Percentiles rank a stretch among this genome's conserved stretches.
Evolutionary conservation across 306 rosid genomes (phyloP).

Genomic region (Rubus idaeus): DNA sequence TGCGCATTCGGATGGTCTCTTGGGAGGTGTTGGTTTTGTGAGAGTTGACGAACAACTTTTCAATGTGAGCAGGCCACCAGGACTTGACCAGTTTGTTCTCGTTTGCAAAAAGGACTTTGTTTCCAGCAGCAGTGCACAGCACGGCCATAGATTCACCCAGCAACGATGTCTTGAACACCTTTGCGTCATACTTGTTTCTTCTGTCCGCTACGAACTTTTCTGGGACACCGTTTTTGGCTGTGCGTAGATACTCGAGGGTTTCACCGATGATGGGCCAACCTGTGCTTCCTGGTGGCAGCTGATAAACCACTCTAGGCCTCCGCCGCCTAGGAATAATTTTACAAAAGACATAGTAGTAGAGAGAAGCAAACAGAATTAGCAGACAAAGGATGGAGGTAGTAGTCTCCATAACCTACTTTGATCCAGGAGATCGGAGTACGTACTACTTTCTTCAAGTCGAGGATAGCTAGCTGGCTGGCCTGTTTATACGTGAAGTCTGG

Average conservation of each 20-base stretch:
- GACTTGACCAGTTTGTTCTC: background rate
- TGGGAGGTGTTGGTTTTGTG: background rate
- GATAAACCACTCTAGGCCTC: no score
- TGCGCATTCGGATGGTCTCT: background rate
- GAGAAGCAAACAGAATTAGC: no score
- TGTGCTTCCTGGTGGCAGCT: constrained; percentile 4
- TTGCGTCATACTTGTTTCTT: background rate
- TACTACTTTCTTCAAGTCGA: no score
- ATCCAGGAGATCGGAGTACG: no score
- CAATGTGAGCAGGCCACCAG: background rate
- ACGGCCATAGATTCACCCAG: background rate
- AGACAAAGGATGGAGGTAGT: no score
- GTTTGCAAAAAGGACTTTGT: background rate
- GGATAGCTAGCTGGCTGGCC: no score
- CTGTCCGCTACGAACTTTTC: background rate
- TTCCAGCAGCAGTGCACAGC: background rate
- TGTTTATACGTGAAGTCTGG: no score
- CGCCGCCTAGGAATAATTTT: no score
- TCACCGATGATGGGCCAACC: background rate
- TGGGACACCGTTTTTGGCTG: background rate
- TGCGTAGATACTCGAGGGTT: background rate
- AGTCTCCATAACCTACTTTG: no score
- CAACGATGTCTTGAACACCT: background rate
- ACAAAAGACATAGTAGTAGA: no score
- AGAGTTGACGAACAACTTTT: background rate